Base-by-base conservation (phyloP, 164 flowering plant genomes). In the Aristolochia fimbriata region DNA sequence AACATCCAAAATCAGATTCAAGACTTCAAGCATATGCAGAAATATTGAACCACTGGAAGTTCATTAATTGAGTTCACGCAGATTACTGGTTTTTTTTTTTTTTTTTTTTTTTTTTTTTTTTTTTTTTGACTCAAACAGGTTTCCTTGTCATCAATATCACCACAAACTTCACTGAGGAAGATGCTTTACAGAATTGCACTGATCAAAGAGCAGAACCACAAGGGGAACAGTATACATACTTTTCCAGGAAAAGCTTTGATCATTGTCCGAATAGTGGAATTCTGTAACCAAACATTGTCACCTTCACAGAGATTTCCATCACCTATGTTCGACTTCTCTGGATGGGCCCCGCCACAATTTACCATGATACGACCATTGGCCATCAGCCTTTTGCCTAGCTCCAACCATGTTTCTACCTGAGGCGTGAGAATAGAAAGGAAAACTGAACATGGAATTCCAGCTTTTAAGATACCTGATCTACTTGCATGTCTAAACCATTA, bases 301-400 rank as follows among this genome's bases (percentile, higher is more conserved):
- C 17, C 62, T 24, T 65, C 43, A 19, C 57, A 57, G 37, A 23
- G 17, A 15, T 55, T 19, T 55, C 47, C 64, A 65, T 75, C 71
- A 19, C 23, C 31, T 46, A 48, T 31, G 52, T 55, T 68, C 33
- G 61, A 33, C 57, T 60, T 22, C 62, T 51, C 69, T 24, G 48
- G 43, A 66, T 61, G 57, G 47, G 71, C 57, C 24, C 81, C 89
- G 55, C 87, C 96, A 71, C 97, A 91, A 57, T 91, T 91, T 64
- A 91, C 88, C 91, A 91, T 91, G 52, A 88, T 54, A 22, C 97
- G 86, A 16, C 97, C 97, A 61, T 78, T 71, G 0, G 86, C 76
- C 83, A 83, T 80, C 71, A 91, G 70, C 66, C 60, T 78, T 22
- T 74, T 65, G 15, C 70, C 70, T 56, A 88, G 61, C 19, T 76